Evolutionary conservation across 805 yeast genomes (phyloP).

Genomic region (Starmerella kuoi): DNA sequence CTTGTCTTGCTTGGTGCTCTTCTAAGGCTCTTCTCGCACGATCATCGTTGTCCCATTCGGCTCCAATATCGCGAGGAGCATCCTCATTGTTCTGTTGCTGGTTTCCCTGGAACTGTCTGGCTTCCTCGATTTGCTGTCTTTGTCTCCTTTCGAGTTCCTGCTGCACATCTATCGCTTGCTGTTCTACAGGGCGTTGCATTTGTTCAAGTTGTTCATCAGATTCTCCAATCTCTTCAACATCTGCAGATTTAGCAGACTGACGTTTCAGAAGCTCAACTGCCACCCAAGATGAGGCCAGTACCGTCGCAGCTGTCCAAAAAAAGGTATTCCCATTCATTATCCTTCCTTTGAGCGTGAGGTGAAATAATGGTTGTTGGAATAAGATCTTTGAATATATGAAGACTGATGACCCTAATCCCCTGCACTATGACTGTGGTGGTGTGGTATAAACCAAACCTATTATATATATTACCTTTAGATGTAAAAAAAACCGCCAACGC

Average conservation of each 20-base stretch:
- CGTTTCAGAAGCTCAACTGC: background rate
- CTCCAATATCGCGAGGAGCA: constrained; percentile 11
- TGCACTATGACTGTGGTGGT: background rate
- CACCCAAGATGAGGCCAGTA: constrained; percentile 1
- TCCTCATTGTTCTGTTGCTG: constrained; percentile 1
- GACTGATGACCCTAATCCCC: background rate
- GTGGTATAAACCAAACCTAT: no score
- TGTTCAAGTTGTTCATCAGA: background rate
- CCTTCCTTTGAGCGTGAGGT: background rate
- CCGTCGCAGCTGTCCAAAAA: background rate
- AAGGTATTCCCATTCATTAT: background rate
- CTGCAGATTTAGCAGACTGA: background rate
- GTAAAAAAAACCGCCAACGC: background rate
- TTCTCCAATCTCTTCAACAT: constrained; percentile 8
- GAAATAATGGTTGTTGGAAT: background rate
- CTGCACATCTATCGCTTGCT: background rate
- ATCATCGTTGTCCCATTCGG: constrained; percentile 14
- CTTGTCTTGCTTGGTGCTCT: constrained; percentile 15
- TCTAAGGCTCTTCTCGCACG: constrained; percentile 20
- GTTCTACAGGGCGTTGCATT: background rate
- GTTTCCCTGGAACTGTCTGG: background rate
- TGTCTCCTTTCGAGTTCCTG: background rate
- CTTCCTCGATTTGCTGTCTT: background rate
- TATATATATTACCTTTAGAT: no score
- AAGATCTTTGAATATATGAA: background rate